Base-by-base conservation (phyloP, 164 flowering plant species). In the Vitis amurensis region DNA sequence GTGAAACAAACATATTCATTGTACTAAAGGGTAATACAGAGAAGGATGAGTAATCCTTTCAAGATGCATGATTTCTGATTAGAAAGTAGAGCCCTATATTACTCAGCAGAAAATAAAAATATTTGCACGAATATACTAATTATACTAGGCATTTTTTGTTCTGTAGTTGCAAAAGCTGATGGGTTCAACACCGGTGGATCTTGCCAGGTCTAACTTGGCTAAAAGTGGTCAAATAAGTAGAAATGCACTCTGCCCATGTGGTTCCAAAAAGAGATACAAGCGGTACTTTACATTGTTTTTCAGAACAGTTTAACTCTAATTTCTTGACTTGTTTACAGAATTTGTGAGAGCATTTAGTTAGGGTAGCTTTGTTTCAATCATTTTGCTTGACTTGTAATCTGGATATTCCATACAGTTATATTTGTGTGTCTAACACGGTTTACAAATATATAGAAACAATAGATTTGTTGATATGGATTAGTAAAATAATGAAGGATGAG, bases 241-340 rank as follows among this genome's bases (percentile, higher is more conserved):
- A 77, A 95, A 93, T 81, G 93, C 94, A 14, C 72, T 81, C 11
- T 95, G 98, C 70, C 98, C 98, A 14, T 95, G 98, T 81, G 97
- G 97, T 71, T 95, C 99, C 50, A 90, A 90, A 68, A 93, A 93
- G 85, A 84, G 86, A 90, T 95, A 95, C 70, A 91, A 93, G 76
- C 61, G 98, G 99, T 95, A 82, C 23, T 57, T 59, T 53, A 12
- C n/a, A 2, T 23, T 71, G 8, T 37, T 63, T 47, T 59, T 51
- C 55, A 12, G 27, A 51, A n/a, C 55, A 17, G 4, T 48, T 68
- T 61, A 37, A 6, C 44, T 37, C 7, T 37, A 37, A 11, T 14
- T 27, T 59, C 23, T 6, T 31, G 11, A 17, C 55, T 2, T 17
- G 17, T 9, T n/a, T 13, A 7, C 23, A 56, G 44, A 56, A 13